Evolutionary conservation across 2,329 filamentous ascomycete species (phyloP), one percentile per base, ranked within the genome.

Genomic region (Daldinia sp.): DNA sequence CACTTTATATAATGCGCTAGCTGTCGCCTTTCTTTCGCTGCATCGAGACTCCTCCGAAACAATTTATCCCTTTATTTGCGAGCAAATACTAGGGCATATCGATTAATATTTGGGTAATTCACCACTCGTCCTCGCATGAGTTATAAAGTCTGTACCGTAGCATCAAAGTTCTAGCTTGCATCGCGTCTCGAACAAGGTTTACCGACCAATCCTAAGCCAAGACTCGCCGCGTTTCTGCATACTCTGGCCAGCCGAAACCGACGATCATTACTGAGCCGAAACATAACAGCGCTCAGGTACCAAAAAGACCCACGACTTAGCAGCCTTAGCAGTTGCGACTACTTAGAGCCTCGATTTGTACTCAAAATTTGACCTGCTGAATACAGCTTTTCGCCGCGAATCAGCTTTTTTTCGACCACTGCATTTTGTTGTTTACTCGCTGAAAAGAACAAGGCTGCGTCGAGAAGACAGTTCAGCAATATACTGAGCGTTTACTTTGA

Each of bases 231-330:
- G 63, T 68, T 69, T 69, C 67, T 48, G 61, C 61, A 60, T 66
- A 64, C 62, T 51, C 64, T 67, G 68, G 68, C 67, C 69, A 70
- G 67, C 73, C 75, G 74, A 77, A 77, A 77, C 76, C 71, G 75
- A 73, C 74, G 75, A 78, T 77, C 77, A 76, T 67, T 73, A 75
- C 70, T 70, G 71, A 72, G 71, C 71, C 76, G 75, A 78, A 77
- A 77, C 75, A 68, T 55, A 45, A 27, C 21, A 27, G n/a, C n/a
- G n/a, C 1, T 59, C 61, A 66, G 63, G 57, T 69, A 63, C 67
- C 62, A 62, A 66, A 56, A 64, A 61, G 49, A 64, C 45, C 61
- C 48, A 27, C 57, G 45, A 65, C 55, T 63, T 48, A 35, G 23
- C 19, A 58, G 41, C 50, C 45, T 25, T 30, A 29, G 43, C 25